Base-by-base conservation (phyloP, 208 protist species). In the Acanthamoeba triangularis region DNA sequence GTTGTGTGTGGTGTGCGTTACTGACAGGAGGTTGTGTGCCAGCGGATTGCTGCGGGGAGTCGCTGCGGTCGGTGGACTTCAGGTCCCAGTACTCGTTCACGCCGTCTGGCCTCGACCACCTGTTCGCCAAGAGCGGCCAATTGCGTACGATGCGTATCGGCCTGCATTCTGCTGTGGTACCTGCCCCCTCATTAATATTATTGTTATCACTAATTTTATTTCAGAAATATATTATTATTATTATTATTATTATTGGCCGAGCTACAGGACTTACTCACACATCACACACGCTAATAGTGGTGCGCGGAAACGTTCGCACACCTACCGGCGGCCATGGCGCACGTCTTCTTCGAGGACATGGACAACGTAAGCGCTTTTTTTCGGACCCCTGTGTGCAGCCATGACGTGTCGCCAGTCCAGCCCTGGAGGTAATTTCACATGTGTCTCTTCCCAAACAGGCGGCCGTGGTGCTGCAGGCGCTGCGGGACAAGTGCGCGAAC, bases 41-140 rank as follows among this genome's bases (percentile, higher is more conserved):
- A 87, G 78, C 78, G 20, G 78, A 87, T 2, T 23, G 61, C 47
- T 87, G 78, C 78, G 78, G 78, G 11, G 47, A 59, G 44, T 61
- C 78, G n/a, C 78, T 87, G 37, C 37, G 37, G 28, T 61, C 47
- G 37, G 16, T 87, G 3, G 30, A 87, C 0, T 35, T 87, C 7
- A 16, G 2, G 25, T 52, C 44, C 3, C 37, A 61, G 78, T 59
- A 52, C 10, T 87, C 78, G 6, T 59, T 87, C 78, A 61, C 78
- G 20, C 33, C 78, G 20, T 7, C 16, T n/a, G 78, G 78, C 18
- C 63, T 69, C 63, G 63, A 28, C 63, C 7, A 69, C n/a, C 28
- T 69, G 63, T 33, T 69, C 20, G n/a, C 63, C 63, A 69, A 69
- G 63, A 33, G 28, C 63, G 8, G 28, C 25, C 7, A 28, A 6